Evolutionary conservation across 2,329 filamentous ascomycete genomes (phyloP).

Genomic region (Plectosphaerella cucumerina): DNA sequence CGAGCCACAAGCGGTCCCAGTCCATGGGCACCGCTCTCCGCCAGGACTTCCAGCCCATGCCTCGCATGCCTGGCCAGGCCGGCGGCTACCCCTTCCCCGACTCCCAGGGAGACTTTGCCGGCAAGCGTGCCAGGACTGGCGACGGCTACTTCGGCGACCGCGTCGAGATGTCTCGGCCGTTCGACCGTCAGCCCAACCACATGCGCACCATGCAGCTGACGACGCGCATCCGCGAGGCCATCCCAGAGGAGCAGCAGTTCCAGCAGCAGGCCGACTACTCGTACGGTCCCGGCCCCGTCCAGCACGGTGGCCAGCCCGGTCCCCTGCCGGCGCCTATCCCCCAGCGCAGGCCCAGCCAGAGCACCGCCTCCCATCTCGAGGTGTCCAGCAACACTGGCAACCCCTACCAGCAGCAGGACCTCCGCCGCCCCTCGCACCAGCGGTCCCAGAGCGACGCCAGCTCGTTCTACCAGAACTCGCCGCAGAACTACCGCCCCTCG

Average conservation of each 20-base stretch:
- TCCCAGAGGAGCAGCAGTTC: conserved; percentile 22
- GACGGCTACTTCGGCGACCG: conserved; percentile 15
- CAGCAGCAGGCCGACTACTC: conserved; percentile 6
- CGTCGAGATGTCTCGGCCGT: not conserved
- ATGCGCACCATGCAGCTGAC: conserved; percentile 12
- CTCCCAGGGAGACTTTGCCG: not conserved
- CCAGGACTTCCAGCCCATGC: conserved; percentile 16
- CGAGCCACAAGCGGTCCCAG: conserved; percentile 27
- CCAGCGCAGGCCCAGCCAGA: conserved; percentile 15
- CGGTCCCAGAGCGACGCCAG: conserved; percentile 23
- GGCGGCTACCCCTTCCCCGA: conserved; percentile 3
- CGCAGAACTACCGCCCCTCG: conserved; percentile 13
- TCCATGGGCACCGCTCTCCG: conserved; percentile 24
- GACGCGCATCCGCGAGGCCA: conserved; percentile 29
- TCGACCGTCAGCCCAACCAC: conserved; percentile 1
- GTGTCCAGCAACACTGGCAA: conserved; percentile 9
- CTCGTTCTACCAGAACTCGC: conserved; percentile 10
- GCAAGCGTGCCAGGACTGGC: not conserved
- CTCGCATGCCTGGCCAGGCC: conserved; percentile 21
- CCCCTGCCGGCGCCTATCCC: conserved; percentile 17
- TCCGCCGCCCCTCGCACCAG: conserved; percentile 18
- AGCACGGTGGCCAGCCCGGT: conserved; percentile 7
- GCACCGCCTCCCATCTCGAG: conserved; percentile 16
- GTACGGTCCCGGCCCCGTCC: not conserved
- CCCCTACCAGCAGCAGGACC: conserved; percentile 12